phyloP scores from a whole-genome alignment of 2,329 filamentous ascomycete genomes.

The Fusarium transvaalense region DNA sequence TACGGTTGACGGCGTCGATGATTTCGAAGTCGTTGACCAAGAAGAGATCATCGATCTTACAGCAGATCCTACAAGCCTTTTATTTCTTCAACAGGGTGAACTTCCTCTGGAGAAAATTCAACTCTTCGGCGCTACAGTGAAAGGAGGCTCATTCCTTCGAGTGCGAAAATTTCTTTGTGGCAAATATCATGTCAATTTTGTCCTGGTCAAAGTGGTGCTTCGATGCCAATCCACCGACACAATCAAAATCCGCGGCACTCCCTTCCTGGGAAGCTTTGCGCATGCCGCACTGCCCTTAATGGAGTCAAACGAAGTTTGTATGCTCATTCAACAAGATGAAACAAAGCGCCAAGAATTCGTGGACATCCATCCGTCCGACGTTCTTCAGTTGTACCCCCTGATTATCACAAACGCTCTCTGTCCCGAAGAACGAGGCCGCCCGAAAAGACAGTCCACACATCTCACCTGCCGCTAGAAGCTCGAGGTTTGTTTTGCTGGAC shows the following conservation, averaged over 20 bases:
- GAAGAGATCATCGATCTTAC: slow-evolving; percentile 55
- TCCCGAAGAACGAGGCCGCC: slow-evolving; percentile 19
- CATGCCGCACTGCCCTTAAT: too few species aligned
- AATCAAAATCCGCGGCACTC: slow-evolving; percentile 55
- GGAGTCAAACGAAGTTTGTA: slow-evolving; percentile 60
- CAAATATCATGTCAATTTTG: slow-evolving; percentile 50
- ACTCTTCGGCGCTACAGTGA: slow-evolving; percentile 24
- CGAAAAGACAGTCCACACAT: slow-evolving; percentile 49
- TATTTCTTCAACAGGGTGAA: slow-evolving; percentile 43
- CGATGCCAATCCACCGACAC: slow-evolving; percentile 38
- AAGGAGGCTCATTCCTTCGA: slow-evolving; percentile 49
- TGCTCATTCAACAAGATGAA: slow-evolving; percentile 52
- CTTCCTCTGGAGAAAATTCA: slow-evolving; percentile 36
- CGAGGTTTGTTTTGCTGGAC: slow-evolving; percentile 45
- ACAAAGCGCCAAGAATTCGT: slow-evolving; percentile 51
- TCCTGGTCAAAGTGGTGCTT: slow-evolving; percentile 60
- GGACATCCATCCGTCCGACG: slow-evolving; percentile 56
- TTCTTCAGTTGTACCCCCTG: slow-evolving; percentile 59
- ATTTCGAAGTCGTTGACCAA: not conserved
- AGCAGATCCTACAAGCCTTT: slow-evolving; percentile 29
- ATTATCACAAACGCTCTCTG: slow-evolving; percentile 65
- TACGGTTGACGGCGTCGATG: slow-evolving; percentile 40
- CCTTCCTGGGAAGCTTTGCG: too few species aligned
- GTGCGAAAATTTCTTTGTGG: slow-evolving; percentile 42
- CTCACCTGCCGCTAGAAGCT: slow-evolving; percentile 67